These are phyloP conservation scores for Teratosphaeria destructans DNA, from an alignment of 2,329 filamentous ascomycete species.

Conservation along the genomic window DNA sequence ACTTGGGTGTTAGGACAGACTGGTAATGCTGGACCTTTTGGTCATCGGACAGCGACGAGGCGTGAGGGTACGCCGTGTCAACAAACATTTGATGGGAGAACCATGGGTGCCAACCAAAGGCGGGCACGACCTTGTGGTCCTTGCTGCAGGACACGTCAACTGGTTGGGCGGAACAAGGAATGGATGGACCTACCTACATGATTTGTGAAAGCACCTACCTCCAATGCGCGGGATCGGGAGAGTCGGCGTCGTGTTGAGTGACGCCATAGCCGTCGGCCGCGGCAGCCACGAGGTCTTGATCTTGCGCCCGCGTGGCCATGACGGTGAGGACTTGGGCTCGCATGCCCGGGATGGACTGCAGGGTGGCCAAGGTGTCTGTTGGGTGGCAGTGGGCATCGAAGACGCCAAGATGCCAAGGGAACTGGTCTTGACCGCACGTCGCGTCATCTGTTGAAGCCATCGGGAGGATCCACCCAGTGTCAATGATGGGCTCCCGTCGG, in stretches of 20 bases:
- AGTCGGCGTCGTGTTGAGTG: slow-evolving; percentile 11
- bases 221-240: slow-evolving; percentile 13
- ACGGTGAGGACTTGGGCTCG: slow-evolving; percentile 55
- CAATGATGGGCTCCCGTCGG: too few species aligned
- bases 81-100: slow-evolving; percentile 69
- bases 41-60: slow-evolving; percentile 28
- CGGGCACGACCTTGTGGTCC: slow-evolving; percentile 48
- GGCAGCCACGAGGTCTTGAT: slow-evolving; percentile 60
- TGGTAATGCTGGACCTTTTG: slow-evolving; percentile 51
- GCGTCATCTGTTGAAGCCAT: neutral
- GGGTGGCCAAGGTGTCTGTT: slow-evolving; percentile 61
- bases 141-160: slow-evolving; percentile 9
- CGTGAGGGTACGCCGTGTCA: slow-evolving; percentile 34
- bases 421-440: slow-evolving; percentile 18
- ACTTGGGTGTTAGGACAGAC: slow-evolving; percentile 50
- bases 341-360: slow-evolving; percentile 53
- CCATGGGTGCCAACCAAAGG: slow-evolving; percentile 86
- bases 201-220: slow-evolving; percentile 19
- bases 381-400: slow-evolving; percentile 79
- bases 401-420: slow-evolving; percentile 61
- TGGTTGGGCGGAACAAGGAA: neutral
- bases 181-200: slow-evolving; percentile 7
- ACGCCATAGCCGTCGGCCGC: slow-evolving; percentile 49
- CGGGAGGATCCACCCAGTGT: too few species aligned
- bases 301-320: slow-evolving; percentile 67